These are phyloP conservation scores for Trametopsis cervina DNA, from an alignment of 768 basidiomycete genomes.

Conservation along the genomic window DNA sequence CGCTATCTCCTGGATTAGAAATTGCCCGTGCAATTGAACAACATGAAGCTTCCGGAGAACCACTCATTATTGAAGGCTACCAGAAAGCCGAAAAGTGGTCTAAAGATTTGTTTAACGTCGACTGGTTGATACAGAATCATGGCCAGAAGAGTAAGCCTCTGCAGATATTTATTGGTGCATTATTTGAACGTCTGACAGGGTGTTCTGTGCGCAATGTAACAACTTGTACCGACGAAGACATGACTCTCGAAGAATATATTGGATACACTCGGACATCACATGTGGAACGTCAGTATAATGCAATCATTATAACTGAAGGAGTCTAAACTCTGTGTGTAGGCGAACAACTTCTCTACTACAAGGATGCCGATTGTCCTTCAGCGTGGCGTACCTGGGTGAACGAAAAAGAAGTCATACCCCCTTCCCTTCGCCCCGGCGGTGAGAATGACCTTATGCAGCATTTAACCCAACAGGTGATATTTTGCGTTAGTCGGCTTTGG, in stretches of 20 bases:
- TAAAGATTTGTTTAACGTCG: slow-evolving; percentile 41
- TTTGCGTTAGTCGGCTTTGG: not conserved
- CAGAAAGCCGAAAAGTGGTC: slow-evolving; percentile 54
- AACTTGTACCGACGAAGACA: slow-evolving; percentile 43
- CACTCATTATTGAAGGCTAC: slow-evolving; percentile 59
- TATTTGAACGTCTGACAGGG: slow-evolving; percentile 2
- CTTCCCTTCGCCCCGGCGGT: slow-evolving; percentile 43
- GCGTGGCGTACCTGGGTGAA: slow-evolving; percentile 61
- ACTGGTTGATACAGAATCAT: slow-evolving; percentile 39
- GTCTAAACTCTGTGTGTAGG: slow-evolving; percentile 33
- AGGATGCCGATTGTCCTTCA: slow-evolving; percentile 65
- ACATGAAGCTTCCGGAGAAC: slow-evolving; percentile 46
- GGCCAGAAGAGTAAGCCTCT: slow-evolving; percentile 15
- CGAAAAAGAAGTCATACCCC: slow-evolving; percentile 40
- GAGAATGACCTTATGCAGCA: slow-evolving; percentile 50
- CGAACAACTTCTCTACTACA: slow-evolving; percentile 62
- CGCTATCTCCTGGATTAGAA: slow-evolving; percentile 16
- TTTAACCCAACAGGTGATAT: slow-evolving; percentile 42
- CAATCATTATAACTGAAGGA: not conserved
- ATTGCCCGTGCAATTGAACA: slow-evolving; percentile 31
- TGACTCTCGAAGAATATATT: slow-evolving; percentile 50
- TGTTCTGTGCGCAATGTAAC: slow-evolving; percentile 55
- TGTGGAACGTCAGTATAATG: not conserved
- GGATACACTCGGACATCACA: slow-evolving; percentile 12
- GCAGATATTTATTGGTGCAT: slow-evolving; percentile 18